Conservation (phyloP, 1,139 yeast species). For the Meyerozyma smithsonii region DNA sequence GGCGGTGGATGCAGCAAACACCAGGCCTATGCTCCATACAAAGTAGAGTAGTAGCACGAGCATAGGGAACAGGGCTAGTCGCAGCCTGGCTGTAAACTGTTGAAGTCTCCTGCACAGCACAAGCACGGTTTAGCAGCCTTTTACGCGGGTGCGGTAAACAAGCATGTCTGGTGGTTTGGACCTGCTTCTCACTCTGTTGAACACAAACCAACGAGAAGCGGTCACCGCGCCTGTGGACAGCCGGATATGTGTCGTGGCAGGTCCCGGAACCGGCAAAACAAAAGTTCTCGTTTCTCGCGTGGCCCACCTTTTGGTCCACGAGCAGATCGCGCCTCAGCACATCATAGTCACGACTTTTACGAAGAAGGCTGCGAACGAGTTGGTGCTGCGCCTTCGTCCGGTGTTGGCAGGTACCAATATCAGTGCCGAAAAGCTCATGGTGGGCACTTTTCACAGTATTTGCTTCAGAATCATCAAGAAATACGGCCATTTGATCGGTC, state of each 20-base stretch:
- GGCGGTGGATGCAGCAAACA: neutral
- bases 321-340: conserved; percentile 49
- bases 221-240: conserved; percentile 51
- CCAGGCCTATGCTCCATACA: neutral
- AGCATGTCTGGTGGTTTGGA: neutral
- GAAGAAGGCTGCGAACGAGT: conserved; percentile 83
- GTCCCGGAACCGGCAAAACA: conserved; percentile 90
- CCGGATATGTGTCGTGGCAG: conserved; percentile 76
- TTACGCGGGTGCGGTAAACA: neutral
- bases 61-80: neutral
- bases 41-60: neutral
- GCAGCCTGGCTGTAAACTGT: neutral
- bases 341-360: conserved; percentile 88
- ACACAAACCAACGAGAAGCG: conserved; percentile 55
- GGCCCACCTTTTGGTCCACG: conserved; percentile 56
- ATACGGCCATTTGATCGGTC: conserved; percentile 51
- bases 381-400: conserved; percentile 52
- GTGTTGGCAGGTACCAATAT: conserved; percentile 36
- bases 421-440: conserved; percentile 41
- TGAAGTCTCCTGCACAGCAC: neutral
- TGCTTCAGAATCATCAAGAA: conserved; percentile 57
- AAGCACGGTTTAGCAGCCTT: neutral
- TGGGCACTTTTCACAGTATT: conserved; percentile 87
- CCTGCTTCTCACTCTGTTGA: conserved; percentile 30
- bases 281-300: conserved; percentile 76